Evolutionary conservation across 768 basidiomycete genomes (phyloP).

Genomic region (Dentipellis fragilis): DNA sequence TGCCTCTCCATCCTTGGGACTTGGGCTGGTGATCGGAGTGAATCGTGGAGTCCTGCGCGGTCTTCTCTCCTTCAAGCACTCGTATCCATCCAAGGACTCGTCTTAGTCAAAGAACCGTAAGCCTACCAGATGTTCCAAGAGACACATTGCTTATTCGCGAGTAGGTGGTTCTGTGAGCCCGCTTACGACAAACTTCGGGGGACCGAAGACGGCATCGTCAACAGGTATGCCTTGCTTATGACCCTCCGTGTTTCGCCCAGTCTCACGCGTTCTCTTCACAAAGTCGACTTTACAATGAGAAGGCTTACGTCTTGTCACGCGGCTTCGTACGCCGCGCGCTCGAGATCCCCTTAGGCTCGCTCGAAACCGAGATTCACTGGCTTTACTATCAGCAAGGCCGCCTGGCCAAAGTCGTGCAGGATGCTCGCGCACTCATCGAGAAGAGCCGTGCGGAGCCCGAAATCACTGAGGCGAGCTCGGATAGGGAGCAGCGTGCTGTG

Average conservation of each 20-base stretch:
- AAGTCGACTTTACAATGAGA: constrained; percentile 88
- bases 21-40: constrained; percentile 82
- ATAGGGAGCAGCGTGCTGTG: constrained; percentile 41
- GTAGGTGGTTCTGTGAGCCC: constrained; percentile 85
- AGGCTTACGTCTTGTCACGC: constrained; percentile 83
- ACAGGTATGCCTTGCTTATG: constrained; percentile 40
- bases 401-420: constrained; percentile 57
- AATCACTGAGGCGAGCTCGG: constrained; percentile 19
- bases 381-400: constrained; percentile 58
- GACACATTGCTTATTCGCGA: constrained; percentile 1
- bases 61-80: constrained; percentile 88
- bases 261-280: background rate
- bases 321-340: constrained; percentile 87
- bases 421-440: constrained; percentile 53
- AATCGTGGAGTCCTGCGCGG: constrained; percentile 77
- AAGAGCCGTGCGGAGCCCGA: constrained; percentile 41
- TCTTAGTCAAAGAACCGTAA: constrained; percentile 87
- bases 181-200: constrained; percentile 89
- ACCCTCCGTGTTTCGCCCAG: background rate
- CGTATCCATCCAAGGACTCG: constrained; percentile 89
- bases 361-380: constrained; percentile 65
- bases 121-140: constrained; percentile 21
- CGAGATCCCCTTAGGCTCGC: constrained; percentile 60
- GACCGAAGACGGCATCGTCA: constrained; percentile 82
- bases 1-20: constrained; percentile 87